Conservation (phyloP, 83 land plant species). For the Picea mariana region DNA sequence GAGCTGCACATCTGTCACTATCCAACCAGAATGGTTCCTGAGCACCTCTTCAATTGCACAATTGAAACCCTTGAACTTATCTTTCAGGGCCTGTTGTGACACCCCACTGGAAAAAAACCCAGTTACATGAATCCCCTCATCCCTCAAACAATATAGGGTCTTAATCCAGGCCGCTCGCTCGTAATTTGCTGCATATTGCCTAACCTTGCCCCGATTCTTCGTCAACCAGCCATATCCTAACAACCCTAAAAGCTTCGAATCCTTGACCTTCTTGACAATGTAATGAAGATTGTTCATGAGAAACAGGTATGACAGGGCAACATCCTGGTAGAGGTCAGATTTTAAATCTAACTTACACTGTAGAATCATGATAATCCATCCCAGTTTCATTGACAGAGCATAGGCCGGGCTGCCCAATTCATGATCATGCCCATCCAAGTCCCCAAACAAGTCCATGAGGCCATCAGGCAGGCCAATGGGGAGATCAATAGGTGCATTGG, state of each 20-base stretch:
- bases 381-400: constrained; percentile 37
- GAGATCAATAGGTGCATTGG: constrained; percentile 41
- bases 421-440: too few species aligned
- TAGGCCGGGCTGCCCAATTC: too few species aligned
- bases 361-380: constrained; percentile 65
- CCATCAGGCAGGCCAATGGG: constrained; percentile 18
- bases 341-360: constrained; percentile 75
- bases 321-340: constrained; percentile 76
- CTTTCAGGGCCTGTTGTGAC: constrained; percentile 46
- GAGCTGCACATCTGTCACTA: constrained; percentile 56
- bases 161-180: constrained; percentile 82
- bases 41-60: constrained; percentile 54
- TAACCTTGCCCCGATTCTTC: constrained; percentile 48
- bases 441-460: too few species aligned
- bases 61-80: constrained; percentile 67
- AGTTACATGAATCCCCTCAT: constrained; percentile 25
- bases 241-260: constrained; percentile 63
- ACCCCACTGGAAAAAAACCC: constrained; percentile 34
- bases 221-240: constrained; percentile 84
- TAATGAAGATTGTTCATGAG: constrained; percentile 37
- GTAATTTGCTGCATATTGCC: constrained; percentile 69
- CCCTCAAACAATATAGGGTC: constrained; percentile 70
- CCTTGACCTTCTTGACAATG: constrained; percentile 84
- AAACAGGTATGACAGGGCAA: constrained; percentile 70
- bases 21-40: constrained; percentile 50